Evolutionary conservation across 1,284 basidiomycete genomes (phyloP).

Genomic region (Pisolithus thermaeus): DNA sequence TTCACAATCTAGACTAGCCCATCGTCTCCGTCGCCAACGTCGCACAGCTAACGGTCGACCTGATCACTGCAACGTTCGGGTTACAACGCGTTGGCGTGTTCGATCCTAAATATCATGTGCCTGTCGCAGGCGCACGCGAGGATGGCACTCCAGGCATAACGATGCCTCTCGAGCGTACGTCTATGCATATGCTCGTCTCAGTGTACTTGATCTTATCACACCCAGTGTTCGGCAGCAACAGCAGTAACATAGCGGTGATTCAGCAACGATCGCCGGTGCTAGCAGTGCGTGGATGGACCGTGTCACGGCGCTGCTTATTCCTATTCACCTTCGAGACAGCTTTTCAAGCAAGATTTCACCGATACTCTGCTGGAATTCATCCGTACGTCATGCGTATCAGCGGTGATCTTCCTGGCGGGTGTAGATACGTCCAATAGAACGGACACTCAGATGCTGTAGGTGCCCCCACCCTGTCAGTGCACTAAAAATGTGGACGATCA

Average conservation of each 20-base stretch:
- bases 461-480: constrained; percentile 8
- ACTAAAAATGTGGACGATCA: constrained; percentile 31
- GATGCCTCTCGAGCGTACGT: constrained; percentile 68
- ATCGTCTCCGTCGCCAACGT: constrained; percentile 78
- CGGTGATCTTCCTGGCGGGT: constrained; percentile 62
- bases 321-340: constrained; percentile 32
- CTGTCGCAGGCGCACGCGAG: constrained; percentile 63
- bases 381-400: constrained; percentile 39
- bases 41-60: constrained; percentile 67
- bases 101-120: constrained; percentile 56
- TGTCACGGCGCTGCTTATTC: neutral
- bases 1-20: constrained; percentile 43
- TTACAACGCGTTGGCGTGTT: constrained; percentile 58
- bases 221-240: constrained; percentile 58
- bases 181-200: neutral
- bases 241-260: constrained; percentile 47
- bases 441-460: constrained; percentile 72
- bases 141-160: constrained; percentile 53
- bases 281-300: constrained; percentile 42
- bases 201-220: neutral
- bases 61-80: constrained; percentile 61
- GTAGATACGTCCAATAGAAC: constrained; percentile 69
- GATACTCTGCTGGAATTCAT: constrained; percentile 52
- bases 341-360: constrained; percentile 64
- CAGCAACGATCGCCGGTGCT: constrained; percentile 76